A percentile compares a stretch with the other conserved stretches of the same genome.
Conservation (phyloP, 2,329 filamentous ascomycete species). For the Pseudovirgaria hyperparasitica region DNA sequence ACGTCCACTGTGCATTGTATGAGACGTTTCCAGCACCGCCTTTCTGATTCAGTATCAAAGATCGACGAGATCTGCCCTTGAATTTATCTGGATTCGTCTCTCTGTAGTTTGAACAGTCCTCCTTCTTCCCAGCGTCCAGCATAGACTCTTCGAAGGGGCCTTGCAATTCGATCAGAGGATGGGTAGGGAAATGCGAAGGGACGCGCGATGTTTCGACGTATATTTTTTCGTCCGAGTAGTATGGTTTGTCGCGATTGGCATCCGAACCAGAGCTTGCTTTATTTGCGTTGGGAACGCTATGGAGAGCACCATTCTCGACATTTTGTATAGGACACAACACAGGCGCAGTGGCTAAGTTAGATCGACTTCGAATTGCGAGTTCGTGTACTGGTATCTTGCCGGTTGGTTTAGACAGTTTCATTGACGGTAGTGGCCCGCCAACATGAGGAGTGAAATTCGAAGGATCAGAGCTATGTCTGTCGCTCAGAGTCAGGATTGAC, state of each 20-base stretch:
- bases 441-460: no score
- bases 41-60: no score
- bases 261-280: conserved; percentile 1
- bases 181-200: conserved; percentile 32
- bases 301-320: no score
- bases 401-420: no score
- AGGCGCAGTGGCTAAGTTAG: not conserved
- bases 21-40: conserved; percentile 60
- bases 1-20: conserved; percentile 63
- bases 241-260: no score
- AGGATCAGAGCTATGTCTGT: no score
- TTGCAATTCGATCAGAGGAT: conserved; percentile 68
- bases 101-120: conserved; percentile 36
- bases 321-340: no score
- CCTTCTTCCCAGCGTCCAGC: conserved; percentile 51
- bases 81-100: conserved; percentile 23
- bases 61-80: conserved; percentile 27
- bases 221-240: not conserved
- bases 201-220: not conserved
- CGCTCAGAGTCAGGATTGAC: no score
- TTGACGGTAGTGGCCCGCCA: no score
- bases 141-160: conserved; percentile 74
- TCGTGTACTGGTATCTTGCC: no score
- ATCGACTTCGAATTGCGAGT: no score
- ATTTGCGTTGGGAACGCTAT: not conserved